A percentile compares a stretch with the other conserved stretches of the same genome.
Evolutionary conservation across 2,329 filamentous ascomycete genomes (phyloP).

Genomic region (Clonostachys chloroleuca): DNA sequence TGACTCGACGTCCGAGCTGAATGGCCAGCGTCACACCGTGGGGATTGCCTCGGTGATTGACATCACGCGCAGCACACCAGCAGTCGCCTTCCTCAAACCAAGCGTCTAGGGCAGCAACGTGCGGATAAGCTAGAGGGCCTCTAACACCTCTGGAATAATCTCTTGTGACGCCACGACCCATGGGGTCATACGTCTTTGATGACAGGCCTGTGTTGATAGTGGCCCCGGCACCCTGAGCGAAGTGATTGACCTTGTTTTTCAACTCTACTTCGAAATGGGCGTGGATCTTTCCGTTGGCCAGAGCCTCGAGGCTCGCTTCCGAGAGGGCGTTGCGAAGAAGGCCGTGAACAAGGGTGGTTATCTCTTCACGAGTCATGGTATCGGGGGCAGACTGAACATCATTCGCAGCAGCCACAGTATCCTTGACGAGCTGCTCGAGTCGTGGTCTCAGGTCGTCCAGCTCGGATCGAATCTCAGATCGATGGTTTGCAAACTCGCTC

Average conservation of each 20-base stretch:
- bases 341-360: conserved; percentile 31
- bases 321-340: conserved; percentile 36
- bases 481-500: conserved; percentile 28
- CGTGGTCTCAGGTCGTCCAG: conserved; percentile 27
- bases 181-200: conserved; percentile 50
- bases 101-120: conserved; percentile 51
- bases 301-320: conserved; percentile 38
- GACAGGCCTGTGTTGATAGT: conserved; percentile 54
- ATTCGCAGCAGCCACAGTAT: conserved; percentile 18
- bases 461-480: conserved; percentile 31
- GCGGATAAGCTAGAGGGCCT: conserved; percentile 19
- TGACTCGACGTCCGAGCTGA: conserved; percentile 49
- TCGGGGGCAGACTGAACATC: conserved; percentile 9
- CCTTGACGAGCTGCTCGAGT: conserved; percentile 23
- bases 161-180: conserved; percentile 6
- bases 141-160: conserved; percentile 9
- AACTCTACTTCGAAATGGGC: conserved; percentile 37
- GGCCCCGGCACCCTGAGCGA: conserved; percentile 63
- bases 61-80: conserved; percentile 65
- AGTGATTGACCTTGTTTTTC: conserved; percentile 65
- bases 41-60: conserved; percentile 31
- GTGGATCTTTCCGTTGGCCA: conserved; percentile 41
- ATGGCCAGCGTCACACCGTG: conserved; percentile 64
- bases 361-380: conserved; percentile 32
- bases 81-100: conserved; percentile 84